Percentiles rank a stretch among this genome's conserved stretches.
These are phyloP conservation scores for Nakaseomyces nivariensis DNA, from an alignment of 1,139 yeast species.

Conservation along the genomic window DNA sequence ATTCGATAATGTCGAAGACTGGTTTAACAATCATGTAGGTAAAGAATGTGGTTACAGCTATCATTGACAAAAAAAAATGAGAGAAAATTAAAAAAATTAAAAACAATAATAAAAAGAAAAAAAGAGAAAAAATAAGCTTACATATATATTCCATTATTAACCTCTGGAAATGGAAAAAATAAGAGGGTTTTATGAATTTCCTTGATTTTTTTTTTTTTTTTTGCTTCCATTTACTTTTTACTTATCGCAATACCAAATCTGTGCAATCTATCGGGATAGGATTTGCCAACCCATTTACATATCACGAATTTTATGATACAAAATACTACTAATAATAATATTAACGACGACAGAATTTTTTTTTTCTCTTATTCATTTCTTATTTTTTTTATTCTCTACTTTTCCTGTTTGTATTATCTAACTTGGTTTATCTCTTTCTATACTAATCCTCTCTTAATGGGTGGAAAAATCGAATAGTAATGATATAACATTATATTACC, in stretches of 20 bases:
- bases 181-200: too few relatives aligned
- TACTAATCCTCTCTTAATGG: too few relatives aligned
- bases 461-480: too few relatives aligned
- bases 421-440: too few relatives aligned
- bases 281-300: background rate
- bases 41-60: constrained; percentile 37
- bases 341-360: background rate
- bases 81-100: background rate
- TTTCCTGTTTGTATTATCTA: background rate
- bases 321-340: background rate
- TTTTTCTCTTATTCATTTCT: background rate
- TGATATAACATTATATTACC: too few relatives aligned
- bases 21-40: constrained; percentile 70
- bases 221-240: too few relatives aligned
- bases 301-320: background rate
- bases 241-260: too few relatives aligned
- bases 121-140: background rate
- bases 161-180: too few relatives aligned
- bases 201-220: too few relatives aligned
- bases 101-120: background rate
- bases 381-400: background rate
- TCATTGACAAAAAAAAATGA: constrained; percentile 7
- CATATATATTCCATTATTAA: too few relatives aligned
- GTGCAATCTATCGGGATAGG: too few relatives aligned
- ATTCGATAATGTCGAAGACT: constrained; percentile 61